Conservation (phyloP, 2,329 filamentous ascomycete species). For the Nakataea oryzae region DNA sequence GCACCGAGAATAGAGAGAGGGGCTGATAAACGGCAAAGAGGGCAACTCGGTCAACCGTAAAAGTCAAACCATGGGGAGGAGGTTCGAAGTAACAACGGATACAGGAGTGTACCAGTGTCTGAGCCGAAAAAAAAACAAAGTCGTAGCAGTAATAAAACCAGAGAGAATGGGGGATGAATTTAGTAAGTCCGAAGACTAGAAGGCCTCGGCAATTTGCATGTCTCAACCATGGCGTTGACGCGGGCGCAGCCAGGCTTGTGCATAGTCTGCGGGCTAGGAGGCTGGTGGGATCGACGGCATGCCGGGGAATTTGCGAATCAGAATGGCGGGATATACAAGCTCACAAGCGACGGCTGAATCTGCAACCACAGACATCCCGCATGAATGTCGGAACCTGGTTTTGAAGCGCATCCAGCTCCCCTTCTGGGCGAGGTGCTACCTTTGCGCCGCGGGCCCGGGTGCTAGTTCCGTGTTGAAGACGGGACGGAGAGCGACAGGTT, state of each 20-base stretch:
- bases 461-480: neutral
- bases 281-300: neutral
- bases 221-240: neutral
- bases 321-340: neutral
- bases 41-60: neutral
- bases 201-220: neutral
- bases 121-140: neutral
- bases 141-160: neutral
- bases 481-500: neutral
- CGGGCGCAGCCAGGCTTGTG: neutral
- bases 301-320: neutral
- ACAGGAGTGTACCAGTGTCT: neutral
- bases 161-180: neutral
- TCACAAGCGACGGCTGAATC: constrained; percentile 1
- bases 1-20: neutral
- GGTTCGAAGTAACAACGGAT: neutral
- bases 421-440: neutral
- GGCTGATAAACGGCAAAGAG: neutral
- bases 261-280: neutral
- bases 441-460: neutral
- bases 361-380: constrained; percentile 2
- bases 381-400: constrained; percentile 4
- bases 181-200: neutral
- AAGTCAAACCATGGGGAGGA: neutral
- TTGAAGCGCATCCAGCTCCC: neutral